Evolutionary conservation across 192 early-diverging fungal species (phyloP), one percentile per base, ranked within the genome.

Genomic region (Jimgerdemannia lactiflua): DNA sequence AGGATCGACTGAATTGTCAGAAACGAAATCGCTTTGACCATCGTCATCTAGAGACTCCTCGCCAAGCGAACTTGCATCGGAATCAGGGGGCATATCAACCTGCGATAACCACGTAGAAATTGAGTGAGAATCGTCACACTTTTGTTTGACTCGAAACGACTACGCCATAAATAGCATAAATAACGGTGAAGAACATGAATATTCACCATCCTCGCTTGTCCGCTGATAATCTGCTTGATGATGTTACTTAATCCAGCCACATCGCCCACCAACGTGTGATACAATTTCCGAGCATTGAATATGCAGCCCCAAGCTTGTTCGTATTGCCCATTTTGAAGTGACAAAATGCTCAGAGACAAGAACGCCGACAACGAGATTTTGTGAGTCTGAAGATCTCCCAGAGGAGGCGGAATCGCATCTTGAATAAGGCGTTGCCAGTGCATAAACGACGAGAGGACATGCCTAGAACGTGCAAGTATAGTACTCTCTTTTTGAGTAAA

Each of bases 271-370:
- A 59, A 14, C 49, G 14, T 59, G 14, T 10, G 14, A 14, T 59
- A 59, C 14, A 59, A 14, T 59, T 59, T 59, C 14, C 49, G 49
- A 59, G 49, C 49, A 39, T 73, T 69, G 10, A 59, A 70, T 11
- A 77, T 42, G 14, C 76, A 74, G 14, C 65, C 65, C 79, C 83
- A 84, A 11, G 78, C 75, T 70, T 77, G 78, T 17, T 84, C 82
- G 74, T 78, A 84, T 20, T 81, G 74, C 11, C 75, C 65, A 43
- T 78, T 74, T 42, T 77, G 74, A 20, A 79, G 40, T 2, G 76
- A 71, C 8, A 78, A 64, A 42, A 84, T 20, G 42, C 73, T 71
- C 8, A 76, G 65, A 17, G 80, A 70, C 4, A 80, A 54, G 64
- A 76, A 80, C 4, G 76, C 69, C 20, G 76, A 72, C 20, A 83